These are phyloP conservation scores for Mycena polygramma DNA, from an alignment of 768 basidiomycete genomes.

Conservation along the genomic window DNA sequence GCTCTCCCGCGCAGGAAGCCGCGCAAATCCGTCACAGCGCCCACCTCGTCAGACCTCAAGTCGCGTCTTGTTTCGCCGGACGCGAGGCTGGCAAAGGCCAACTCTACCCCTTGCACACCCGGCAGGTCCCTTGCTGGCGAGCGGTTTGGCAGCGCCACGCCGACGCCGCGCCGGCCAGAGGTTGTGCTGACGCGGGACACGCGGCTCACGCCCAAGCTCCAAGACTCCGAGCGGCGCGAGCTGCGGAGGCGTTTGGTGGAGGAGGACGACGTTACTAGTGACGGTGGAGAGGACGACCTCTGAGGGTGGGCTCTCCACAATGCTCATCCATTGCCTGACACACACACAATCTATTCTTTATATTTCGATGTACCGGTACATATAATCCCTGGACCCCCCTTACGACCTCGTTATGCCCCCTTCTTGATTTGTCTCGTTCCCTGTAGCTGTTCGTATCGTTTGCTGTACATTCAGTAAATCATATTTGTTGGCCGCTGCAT, in stretches of 20 bases:
- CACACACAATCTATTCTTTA: conserved; percentile 20
- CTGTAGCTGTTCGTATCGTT: conserved; percentile 32
- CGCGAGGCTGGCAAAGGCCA: conserved; percentile 39
- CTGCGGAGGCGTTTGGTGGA: conserved; percentile 49
- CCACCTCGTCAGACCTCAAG: conserved; percentile 36
- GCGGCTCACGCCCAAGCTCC: conserved; percentile 41
- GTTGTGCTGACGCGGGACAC: conserved; percentile 36
- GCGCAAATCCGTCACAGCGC: conserved; percentile 53
- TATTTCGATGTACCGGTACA: conserved; percentile 27
- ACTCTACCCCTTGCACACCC: conserved; percentile 45
- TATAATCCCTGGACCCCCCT: conserved; percentile 19
- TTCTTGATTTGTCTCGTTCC: conserved; percentile 32
- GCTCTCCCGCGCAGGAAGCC: conserved; percentile 60
- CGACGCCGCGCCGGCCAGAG: conserved; percentile 46
- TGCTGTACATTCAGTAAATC: conserved; percentile 22
- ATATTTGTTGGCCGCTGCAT: conserved; percentile 15
- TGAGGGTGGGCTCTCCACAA: conserved; percentile 3
- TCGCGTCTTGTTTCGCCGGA: conserved; percentile 41
- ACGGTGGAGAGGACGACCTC: conserved; percentile 38
- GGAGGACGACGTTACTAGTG: conserved; percentile 47
- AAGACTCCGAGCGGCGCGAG: conserved; percentile 43
- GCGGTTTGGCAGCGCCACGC: conserved; percentile 37
- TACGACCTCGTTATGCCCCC: conserved; percentile 35
- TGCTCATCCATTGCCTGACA: neutral
- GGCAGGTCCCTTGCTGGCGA: conserved; percentile 36